Evolutionary conservation across 805 yeast genomes (phyloP).

Genomic region (Blastobotrys mokoenaii): DNA sequence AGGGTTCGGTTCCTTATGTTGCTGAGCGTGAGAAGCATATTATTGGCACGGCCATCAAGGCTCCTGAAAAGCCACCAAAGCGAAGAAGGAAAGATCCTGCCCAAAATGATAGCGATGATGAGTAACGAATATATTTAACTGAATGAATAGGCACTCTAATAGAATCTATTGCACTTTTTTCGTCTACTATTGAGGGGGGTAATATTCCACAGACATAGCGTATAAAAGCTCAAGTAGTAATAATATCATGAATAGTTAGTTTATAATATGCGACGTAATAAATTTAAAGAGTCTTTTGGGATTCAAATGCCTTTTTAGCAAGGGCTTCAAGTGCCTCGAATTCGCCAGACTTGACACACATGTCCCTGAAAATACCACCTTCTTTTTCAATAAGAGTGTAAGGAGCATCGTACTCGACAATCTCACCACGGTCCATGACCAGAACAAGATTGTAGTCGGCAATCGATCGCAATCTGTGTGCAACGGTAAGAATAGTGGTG

Average conservation of each 20-base stretch:
- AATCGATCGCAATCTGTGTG: conserved; percentile 75
- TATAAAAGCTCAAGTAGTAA: no score
- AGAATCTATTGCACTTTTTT: no score
- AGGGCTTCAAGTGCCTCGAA: conserved; percentile 61
- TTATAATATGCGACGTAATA: no score
- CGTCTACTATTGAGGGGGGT: no score
- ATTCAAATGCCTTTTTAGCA: conserved; percentile 42
- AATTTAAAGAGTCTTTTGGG: no score
- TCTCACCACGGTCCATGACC: conserved; percentile 75
- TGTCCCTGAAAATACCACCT: conserved; percentile 49
- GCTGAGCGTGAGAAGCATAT: conserved; percentile 83
- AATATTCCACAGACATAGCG: no score
- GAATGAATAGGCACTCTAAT: not conserved
- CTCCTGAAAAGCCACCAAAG: conserved; percentile 1
- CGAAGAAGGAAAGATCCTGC: no score
- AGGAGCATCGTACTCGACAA: conserved; percentile 70
- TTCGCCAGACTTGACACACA: conserved; percentile 89
- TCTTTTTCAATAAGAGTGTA: conserved; percentile 44
- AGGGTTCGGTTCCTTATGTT: conserved; percentile 33
- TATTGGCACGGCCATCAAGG: conserved; percentile 56
- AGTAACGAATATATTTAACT: no score
- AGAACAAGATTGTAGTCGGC: conserved; percentile 66
- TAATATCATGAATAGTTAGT: no score
- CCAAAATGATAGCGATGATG: no score
- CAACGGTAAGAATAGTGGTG: conserved; percentile 79